Base-by-base conservation (phyloP, 2,329 filamentous ascomycete species). In the Hymenoscyphus albidus region DNA sequence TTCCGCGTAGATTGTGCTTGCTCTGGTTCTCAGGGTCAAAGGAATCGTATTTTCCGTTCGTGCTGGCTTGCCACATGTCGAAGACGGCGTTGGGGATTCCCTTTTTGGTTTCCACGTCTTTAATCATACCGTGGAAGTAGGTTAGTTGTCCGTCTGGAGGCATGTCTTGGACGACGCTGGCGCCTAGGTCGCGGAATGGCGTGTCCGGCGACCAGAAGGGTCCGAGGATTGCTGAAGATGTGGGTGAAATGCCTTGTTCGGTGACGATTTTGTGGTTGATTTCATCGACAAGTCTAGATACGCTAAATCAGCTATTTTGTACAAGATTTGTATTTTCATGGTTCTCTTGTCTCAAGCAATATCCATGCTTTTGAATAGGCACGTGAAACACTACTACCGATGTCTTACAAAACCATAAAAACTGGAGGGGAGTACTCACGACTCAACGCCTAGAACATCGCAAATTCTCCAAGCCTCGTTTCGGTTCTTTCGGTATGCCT, bases 381-480 rank as follows among this genome's bases (percentile, higher is more conserved):
- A 54, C 48, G 48, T 54, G 10, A 13, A 18, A 13, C 13, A 35
- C 35, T 4, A 35, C 35, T 35, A 35, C 35, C 35, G 35, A 13
- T 54, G 22, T 4, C 22, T 22, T 13, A 18, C 22, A 18, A 54
- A 54, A 27, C 48, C n/a, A 62, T 40, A 32, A 27, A 27, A 18
- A 22, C 14, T 9, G 48, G n/a, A 62, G 42, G 18, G n/a, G 1
- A 14, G 9, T 14, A 81, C 85, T 76, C 74, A 88, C 84, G 86
- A 87, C 76, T 93, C 90, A 27, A 93, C 81, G 22, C 90, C 90
- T 51, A 92, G 81, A 54, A 93, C 84, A 74, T 93, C 90, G 63
- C 82, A 91, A 31, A 93, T 81, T 63, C 89, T 83, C 78, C 90
- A 88, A 59, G 87, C 84, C 79, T 93, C 90, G 77, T 93, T 92